Percentiles rank a stretch among this genome's conserved stretches.
phyloP scores from a whole-genome alignment of 208 protist genomes.

The Chromosphaera perkinsii region DNA sequence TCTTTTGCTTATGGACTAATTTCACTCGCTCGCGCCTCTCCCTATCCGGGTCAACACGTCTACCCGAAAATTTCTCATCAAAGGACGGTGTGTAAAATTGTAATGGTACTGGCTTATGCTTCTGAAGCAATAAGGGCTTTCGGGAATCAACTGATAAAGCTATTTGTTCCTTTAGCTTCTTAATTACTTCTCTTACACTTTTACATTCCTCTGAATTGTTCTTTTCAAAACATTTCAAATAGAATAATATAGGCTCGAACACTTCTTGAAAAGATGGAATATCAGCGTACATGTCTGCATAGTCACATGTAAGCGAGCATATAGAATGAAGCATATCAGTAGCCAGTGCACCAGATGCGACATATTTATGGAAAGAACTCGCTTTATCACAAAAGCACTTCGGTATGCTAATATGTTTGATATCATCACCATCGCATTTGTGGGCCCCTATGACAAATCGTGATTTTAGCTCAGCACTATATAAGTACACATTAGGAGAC shows the following conservation, averaged over 20 bases:
- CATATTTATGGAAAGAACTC: no score
- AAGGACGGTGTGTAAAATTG: conserved; percentile 1
- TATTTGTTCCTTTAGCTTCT: background rate
- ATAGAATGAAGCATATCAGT: no score
- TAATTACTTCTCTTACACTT: background rate
- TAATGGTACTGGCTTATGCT: conserved; percentile 4
- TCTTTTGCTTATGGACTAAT: background rate
- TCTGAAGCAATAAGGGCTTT: conserved; percentile 13
- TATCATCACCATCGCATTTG: no score
- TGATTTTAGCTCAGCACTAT: background rate
- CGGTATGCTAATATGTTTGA: no score
- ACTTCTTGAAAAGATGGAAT: background rate
- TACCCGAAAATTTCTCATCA: conserved; percentile 10
- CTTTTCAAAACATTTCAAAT: background rate
- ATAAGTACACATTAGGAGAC: background rate
- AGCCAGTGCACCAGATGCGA: no score
- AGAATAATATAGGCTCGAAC: background rate
- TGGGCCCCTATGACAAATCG: background rate
- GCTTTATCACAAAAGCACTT: no score
- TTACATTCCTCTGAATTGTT: background rate
- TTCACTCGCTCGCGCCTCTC: conserved; percentile 9
- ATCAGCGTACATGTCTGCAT: background rate
- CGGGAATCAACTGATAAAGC: background rate
- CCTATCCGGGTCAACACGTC: conserved; percentile 9
- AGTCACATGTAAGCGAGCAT: no score